phyloP scores from a whole-genome alignment of 306 rosid genomes.

The Canavalia ensiformis region DNA sequence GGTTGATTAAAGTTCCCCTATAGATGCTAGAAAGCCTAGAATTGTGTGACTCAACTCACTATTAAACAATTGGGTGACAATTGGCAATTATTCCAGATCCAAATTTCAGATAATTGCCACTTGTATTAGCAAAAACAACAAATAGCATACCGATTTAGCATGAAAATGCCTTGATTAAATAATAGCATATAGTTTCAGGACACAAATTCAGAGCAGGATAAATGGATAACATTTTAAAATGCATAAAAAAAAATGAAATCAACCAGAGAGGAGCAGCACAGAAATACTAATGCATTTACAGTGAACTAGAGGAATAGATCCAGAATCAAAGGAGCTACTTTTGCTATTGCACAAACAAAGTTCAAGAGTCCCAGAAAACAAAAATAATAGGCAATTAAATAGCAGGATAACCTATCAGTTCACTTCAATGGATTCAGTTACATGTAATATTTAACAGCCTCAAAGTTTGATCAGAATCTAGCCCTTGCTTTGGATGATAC shows the following conservation, averaged over 20 bases:
- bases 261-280: background rate
- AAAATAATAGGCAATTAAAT: conserved; percentile 11
- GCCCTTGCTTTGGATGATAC: conserved; percentile 23
- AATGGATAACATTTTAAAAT: conserved; percentile 8
- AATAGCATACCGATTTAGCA: background rate
- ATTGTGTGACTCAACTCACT: background rate
- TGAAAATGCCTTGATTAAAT: background rate
- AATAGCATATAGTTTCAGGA: conserved; percentile 14
- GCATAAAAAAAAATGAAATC: conserved; percentile 15
- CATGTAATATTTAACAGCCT: conserved; percentile 5
- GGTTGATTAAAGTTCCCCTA: background rate
- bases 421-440: conserved; percentile 12
- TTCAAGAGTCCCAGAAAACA: conserved; percentile 20
- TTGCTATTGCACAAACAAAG: conserved; percentile 1
- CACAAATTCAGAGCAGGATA: conserved; percentile 9
- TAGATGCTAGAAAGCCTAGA: background rate
- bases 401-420: conserved; percentile 12
- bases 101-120: conserved; percentile 10
- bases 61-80: background rate
- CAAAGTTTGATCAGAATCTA: background rate
- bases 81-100: background rate
- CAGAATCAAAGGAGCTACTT: conserved; percentile 23
- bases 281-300: background rate
- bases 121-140: background rate
- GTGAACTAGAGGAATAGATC: background rate